Evolutionary conservation across 176 grass and related monocot genomes (phyloP).

Genomic region (Musa schizocarpa): DNA sequence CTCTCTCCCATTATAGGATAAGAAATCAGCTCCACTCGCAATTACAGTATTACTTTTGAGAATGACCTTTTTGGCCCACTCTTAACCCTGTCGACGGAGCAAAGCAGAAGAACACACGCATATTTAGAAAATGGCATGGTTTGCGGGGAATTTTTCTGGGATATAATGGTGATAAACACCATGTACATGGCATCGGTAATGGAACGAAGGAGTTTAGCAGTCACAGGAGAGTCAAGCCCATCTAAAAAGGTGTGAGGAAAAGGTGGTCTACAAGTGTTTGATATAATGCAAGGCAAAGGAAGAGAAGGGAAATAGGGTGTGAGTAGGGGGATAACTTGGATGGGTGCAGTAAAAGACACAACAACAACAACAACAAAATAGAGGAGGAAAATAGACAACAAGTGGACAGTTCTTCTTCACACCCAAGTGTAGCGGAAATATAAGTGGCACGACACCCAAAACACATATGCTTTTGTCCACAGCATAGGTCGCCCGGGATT

Average conservation of each 20-base stretch:
- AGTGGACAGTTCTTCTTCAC: conserved; percentile 28
- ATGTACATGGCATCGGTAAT: conserved; percentile 16
- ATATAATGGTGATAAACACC: not conserved
- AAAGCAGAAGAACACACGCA: too few relatives aligned
- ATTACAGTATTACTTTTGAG: not conserved
- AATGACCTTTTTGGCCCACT: not conserved
- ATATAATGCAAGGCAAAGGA: conserved; percentile 27
- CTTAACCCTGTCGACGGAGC: too few relatives aligned
- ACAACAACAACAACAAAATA: not conserved
- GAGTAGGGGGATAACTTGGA: conserved; percentile 5
- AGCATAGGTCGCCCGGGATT: conserved; percentile 58
- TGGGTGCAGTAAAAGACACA: conserved; percentile 8
- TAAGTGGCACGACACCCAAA: conserved; percentile 44
- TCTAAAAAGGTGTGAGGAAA: conserved; percentile 74
- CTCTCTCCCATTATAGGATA: not conserved
- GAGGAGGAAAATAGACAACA: conserved; percentile 25
- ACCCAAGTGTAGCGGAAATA: conserved; percentile 33
- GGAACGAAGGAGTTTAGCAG: conserved; percentile 35
- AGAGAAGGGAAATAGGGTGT: conserved; percentile 10
- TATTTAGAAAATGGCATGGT: too few relatives aligned
- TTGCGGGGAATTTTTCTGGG: too few relatives aligned
- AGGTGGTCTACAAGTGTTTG: conserved; percentile 27
- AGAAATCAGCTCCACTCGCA: not conserved
- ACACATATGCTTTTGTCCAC: conserved; percentile 69
- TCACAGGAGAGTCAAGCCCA: conserved; percentile 31